Base-by-base conservation (phyloP, 202 grass and related monocot genomes). In the Dendrocalamus latiflorus region DNA sequence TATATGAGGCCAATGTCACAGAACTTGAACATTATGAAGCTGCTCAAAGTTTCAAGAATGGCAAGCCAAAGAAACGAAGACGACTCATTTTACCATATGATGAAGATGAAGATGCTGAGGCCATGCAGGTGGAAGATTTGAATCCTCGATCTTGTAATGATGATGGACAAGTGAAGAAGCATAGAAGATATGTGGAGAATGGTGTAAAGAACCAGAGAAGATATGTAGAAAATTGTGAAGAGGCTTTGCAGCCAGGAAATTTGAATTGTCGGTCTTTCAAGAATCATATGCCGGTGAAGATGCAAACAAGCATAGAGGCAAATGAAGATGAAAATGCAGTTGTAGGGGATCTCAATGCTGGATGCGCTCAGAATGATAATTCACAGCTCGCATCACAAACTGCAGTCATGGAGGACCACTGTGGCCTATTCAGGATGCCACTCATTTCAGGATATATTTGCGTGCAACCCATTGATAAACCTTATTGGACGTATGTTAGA, bases 401-500 rank as follows among this genome's bases (percentile, higher is more conserved):
- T 84, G n/a, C 34, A 56, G 56, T 67, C 11, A 58, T 51, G 7
- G 78, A 17, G 37, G 37, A 38, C 34, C 4, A 36, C 59, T 22
- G 13, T 67, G 30, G 37, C 30, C 12, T 34, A 80, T 50, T 48
- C 22, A 83, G 70, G 42, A 81, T 66, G 50, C 45, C 73, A 61
- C 50, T 48, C 26, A 11, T 77, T 72, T 60, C 56, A 44, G 50
- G 22, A 51, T 71, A 65, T 75, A 65, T 76, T 75, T 65, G 22
- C 5, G 39, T 9, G 0, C 63, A 44, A 54, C 87, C 78, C 26
- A 48, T 76, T 75, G 74, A 77, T 69, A 41, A 22, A 75, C 67
- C 73, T 59, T 66, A 42, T 76, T 93, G 91, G 91, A 90, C 68
- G 91, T 93, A 73, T 71, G 85, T 84, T 89, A 80, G n/a, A 79